phyloP scores from a whole-genome alignment of 441 rosid species.

The Caryocar brasiliense region DNA sequence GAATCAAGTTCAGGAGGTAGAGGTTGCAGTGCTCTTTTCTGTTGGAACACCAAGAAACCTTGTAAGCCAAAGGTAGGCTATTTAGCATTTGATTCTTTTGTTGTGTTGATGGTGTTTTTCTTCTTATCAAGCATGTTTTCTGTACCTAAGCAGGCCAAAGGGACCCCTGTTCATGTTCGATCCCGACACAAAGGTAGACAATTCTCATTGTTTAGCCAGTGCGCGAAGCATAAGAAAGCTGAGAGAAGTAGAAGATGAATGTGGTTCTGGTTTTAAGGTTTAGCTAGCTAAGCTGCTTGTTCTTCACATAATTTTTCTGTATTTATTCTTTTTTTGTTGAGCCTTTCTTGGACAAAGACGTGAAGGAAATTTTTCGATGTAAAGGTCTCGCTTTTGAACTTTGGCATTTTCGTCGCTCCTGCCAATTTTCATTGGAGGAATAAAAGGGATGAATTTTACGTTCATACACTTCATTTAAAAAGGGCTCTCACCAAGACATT shows the following conservation, averaged over 20 bases:
- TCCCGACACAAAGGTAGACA: constrained; percentile 29
- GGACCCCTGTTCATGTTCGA: constrained; percentile 35
- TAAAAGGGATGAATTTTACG: constrained; percentile 1
- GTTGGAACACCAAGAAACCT: constrained; percentile 60
- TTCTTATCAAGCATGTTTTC: not conserved
- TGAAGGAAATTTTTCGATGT: constrained; percentile 5
- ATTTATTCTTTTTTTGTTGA: constrained; percentile 19
- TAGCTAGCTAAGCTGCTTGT: not conserved
- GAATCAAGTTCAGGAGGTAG: constrained; percentile 72
- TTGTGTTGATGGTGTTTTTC: not conserved
- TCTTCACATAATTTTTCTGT: constrained; percentile 13
- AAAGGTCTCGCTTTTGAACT: constrained; percentile 6
- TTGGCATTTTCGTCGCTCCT: constrained; percentile 7
- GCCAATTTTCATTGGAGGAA: constrained; percentile 13
- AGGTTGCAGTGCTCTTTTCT: constrained; percentile 73
- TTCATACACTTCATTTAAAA: no score
- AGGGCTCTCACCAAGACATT: no score
- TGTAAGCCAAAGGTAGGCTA: constrained; percentile 51
- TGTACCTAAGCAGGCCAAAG: constrained; percentile 38
- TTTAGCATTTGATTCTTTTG: not conserved
- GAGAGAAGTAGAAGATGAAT: constrained; percentile 39
- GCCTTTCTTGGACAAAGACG: constrained; percentile 11
- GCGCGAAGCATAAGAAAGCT: constrained; percentile 55
- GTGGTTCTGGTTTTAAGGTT: not conserved
- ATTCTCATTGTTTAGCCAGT: constrained; percentile 58